Evolutionary conservation across 2,329 filamentous ascomycete genomes (phyloP).

Genomic region (Calcarisporium arbuscula): DNA sequence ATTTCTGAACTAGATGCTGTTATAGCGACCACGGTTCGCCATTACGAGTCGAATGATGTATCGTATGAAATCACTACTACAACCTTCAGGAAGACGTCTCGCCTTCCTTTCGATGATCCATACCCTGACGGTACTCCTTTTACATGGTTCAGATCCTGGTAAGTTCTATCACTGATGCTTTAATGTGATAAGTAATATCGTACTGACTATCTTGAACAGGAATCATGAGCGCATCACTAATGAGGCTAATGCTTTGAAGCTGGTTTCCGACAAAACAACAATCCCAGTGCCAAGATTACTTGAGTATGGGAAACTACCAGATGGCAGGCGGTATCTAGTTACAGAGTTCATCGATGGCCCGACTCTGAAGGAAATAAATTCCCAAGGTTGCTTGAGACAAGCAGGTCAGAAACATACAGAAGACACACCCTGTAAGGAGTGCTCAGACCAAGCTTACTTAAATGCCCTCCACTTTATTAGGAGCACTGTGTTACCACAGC

Average conservation of each 20-base stretch:
- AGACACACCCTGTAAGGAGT: constrained; percentile 3
- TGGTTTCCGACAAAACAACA: constrained; percentile 6
- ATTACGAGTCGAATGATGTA: too few species aligned
- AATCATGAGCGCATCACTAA: constrained; percentile 12
- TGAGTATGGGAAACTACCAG: constrained; percentile 4
- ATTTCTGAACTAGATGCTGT: too few species aligned
- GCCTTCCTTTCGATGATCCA: too few species aligned
- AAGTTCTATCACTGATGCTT: too few species aligned
- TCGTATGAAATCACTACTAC: too few species aligned
- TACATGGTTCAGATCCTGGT: too few species aligned
- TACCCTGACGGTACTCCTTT: too few species aligned
- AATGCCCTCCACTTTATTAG: constrained; percentile 8
- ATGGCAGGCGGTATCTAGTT: constrained; percentile 9
- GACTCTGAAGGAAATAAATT: background rate
- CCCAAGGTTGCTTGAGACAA: background rate
- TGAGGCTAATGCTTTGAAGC: constrained; percentile 8
- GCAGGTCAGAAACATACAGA: constrained; percentile 3
- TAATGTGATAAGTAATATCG: too few species aligned
- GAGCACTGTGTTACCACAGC: constrained; percentile 7
- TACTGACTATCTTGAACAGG: constrained; percentile 2
- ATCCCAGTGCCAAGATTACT: constrained; percentile 10
- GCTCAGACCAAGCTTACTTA: constrained; percentile 4
- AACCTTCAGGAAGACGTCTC: too few species aligned
- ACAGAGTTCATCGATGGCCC: constrained; percentile 8
- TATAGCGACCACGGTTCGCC: too few species aligned